Base-by-base conservation (phyloP, 352 stramenopile genomes). In the Phytophthora hybrid region DNA sequence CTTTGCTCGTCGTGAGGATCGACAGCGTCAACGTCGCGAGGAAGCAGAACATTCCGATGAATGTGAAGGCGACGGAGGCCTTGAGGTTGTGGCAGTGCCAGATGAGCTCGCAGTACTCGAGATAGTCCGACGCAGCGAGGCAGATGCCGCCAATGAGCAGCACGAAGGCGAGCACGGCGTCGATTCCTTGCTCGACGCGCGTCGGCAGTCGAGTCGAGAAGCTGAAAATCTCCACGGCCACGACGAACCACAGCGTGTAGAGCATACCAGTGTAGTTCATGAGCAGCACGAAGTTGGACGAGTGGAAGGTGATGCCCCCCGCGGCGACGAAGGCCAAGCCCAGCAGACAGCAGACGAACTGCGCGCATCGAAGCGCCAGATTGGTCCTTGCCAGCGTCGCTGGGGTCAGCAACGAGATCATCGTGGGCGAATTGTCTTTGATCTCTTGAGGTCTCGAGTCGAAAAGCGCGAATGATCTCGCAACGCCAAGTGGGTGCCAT, bases 191-290 rank as follows among this genome's bases (percentile, higher is more conserved):
- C 21, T 86, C 74, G 14, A 76, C 56, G 13, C 69, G 39, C 4
- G 51, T 31, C 21, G 68, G 59, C 9, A 73, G 29, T 37, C 78
- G 81, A 26, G 58, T 55, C 19, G 51, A 76, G 19, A 70, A 59
- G 44, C 69, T 46, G 63, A 82, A 81, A 31, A 85, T 58, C 59
- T 93, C 80, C 21, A 93, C 73, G 6, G 70, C 78, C 26, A 76
- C 57, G 4, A 89, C 6, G 34, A 71, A 67, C 72, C 76, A 91
- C 51, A 91, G 69, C n/a, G 60, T 70, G 77, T 89, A 92, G 11
- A 93, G 62, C 83, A 92, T 83, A 18, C 77, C 66, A 18, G 83
- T 86, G 76, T 91, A 92, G 29, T 76, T 77, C 69, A 91, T 83
- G 57, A 93, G 66, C 19, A 89, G 63, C 3, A 65, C 74, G 59